Evolutionary conservation across 2,329 filamentous ascomycete genomes (phyloP).

Genomic region (Blumeriella jaapii): DNA sequence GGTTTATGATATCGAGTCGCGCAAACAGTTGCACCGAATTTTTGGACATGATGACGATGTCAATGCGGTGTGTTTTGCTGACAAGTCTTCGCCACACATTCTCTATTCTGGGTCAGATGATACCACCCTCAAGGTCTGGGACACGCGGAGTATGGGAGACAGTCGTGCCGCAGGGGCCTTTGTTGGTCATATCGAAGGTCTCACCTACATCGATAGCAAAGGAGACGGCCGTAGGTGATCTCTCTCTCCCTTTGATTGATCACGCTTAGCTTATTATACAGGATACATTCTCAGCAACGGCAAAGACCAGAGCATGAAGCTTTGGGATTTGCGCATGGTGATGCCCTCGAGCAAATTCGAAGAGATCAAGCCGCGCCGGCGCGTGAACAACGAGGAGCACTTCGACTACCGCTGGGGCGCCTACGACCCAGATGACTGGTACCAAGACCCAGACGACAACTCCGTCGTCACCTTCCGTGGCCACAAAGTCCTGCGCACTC

Average conservation of each 20-base stretch:
- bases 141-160: constrained; percentile 83
- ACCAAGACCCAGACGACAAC: constrained; percentile 73
- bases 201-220: constrained; percentile 61
- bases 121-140: constrained; percentile 90
- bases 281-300: constrained; percentile 81
- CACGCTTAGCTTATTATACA: constrained; percentile 8
- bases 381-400: constrained; percentile 38
- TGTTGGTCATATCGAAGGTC: constrained; percentile 52
- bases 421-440: constrained; percentile 55
- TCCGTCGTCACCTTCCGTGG: constrained; percentile 89
- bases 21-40: constrained; percentile 51
- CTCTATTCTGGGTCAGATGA: constrained; percentile 95
- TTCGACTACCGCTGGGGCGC: constrained; percentile 66
- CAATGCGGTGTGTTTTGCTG: constrained; percentile 93
- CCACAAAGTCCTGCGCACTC: constrained; percentile 75
- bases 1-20: constrained; percentile 84
- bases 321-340: constrained; percentile 91
- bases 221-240: constrained; percentile 44
- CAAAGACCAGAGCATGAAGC: constrained; percentile 94
- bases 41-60: constrained; percentile 75
- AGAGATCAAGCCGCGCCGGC: constrained; percentile 41
- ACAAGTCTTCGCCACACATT: constrained; percentile 79
- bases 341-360: constrained; percentile 58
- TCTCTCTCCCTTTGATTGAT: not conserved
- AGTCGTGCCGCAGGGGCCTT: constrained; percentile 58